Percentiles rank a stretch among this genome's conserved stretches.
Evolutionary conservation across 78 protist genomes (phyloP).

Genomic region (Dictyostelium brefeldianum): DNA sequence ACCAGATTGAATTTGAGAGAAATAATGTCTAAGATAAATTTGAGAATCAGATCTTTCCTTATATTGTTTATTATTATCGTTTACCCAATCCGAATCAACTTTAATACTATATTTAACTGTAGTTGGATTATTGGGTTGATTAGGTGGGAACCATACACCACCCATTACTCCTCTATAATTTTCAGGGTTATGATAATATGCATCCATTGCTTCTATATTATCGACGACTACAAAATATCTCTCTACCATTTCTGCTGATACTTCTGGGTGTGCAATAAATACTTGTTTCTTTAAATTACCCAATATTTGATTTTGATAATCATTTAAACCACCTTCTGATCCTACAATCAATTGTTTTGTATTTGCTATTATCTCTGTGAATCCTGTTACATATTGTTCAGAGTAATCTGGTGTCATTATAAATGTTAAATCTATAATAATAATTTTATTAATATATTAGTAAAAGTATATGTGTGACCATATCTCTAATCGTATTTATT

Average conservation of each 20-base stretch:
- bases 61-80: background rate
- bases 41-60: background rate
- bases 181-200: background rate
- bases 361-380: background rate
- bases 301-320: background rate
- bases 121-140: no score
- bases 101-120: conserved; percentile 8
- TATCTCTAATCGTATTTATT: background rate
- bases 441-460: background rate
- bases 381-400: background rate
- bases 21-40: background rate
- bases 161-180: conserved; percentile 1
- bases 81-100: conserved; percentile 7
- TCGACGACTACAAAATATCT: background rate
- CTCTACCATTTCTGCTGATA: background rate
- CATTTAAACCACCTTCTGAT: background rate
- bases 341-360: conserved; percentile 1
- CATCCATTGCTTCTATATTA: background rate
- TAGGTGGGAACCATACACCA: conserved; percentile 34
- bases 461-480: no score
- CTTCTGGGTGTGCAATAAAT: background rate
- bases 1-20: conserved; percentile 8
- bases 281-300: background rate
- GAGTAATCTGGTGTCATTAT: background rate
- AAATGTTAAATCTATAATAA: background rate